phyloP scores from a whole-genome alignment of 176 grass and related monocot species.

The Elymus sibiricus region DNA sequence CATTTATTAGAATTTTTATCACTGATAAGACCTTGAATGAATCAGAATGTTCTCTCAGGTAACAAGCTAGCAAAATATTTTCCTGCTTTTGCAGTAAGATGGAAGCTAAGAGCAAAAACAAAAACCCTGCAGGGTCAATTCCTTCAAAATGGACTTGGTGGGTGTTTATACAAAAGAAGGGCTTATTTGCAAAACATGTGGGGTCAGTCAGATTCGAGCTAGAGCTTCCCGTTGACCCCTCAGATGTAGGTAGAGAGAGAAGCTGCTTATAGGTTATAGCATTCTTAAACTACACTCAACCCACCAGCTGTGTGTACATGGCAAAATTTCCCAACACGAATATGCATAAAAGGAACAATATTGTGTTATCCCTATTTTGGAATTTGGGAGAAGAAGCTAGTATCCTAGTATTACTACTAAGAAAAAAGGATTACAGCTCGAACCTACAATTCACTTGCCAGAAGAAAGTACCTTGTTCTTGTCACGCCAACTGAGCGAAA shows the following conservation, averaged over 20 bases:
- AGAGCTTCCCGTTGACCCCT: not conserved
- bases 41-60: not conserved
- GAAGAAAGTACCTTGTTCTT: slow-evolving; percentile 79
- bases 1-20: not conserved
- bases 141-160: not conserved
- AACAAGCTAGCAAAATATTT: slow-evolving; percentile 6
- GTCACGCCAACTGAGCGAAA: slow-evolving; percentile 80
- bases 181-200: not conserved
- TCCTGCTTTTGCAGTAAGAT: slow-evolving; percentile 1
- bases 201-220: not conserved
- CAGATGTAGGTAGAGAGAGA: not conserved
- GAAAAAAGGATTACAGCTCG: not conserved
- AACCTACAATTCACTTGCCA: not conserved
- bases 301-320: not conserved
- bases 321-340: slow-evolving; percentile 15
- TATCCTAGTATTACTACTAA: slow-evolving; percentile 3
- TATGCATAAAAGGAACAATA: not conserved
- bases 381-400: slow-evolving; percentile 10
- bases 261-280: slow-evolving; percentile 1
- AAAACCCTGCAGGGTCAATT: not conserved
- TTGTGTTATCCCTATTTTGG: not conserved
- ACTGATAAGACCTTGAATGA: not conserved
- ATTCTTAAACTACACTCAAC: not conserved
- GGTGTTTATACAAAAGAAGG: not conserved
- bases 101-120: not conserved